phyloP scores from a whole-genome alignment of 352 stramenopile genomes.

The Hyaloperonospora brassicae region DNA sequence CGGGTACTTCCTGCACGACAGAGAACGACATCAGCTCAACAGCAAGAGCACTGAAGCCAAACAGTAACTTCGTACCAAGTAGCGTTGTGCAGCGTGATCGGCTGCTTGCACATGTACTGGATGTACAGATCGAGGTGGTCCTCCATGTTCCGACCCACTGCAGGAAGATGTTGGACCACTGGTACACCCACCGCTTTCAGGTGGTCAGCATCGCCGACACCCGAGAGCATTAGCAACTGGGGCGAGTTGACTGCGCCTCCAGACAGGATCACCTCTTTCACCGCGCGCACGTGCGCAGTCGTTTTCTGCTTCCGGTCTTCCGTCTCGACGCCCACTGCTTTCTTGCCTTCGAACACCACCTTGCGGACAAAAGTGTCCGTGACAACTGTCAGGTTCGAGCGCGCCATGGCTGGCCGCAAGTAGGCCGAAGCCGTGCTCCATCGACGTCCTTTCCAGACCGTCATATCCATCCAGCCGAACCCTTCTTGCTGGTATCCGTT shows the following conservation, averaged over 20 bases:
- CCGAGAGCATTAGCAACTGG: slow-evolving; percentile 83
- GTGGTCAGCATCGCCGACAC: slow-evolving; percentile 68
- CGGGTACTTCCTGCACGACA: slow-evolving; percentile 50
- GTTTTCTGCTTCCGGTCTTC: slow-evolving; percentile 58
- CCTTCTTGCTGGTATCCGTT: slow-evolving; percentile 86
- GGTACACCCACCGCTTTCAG: slow-evolving; percentile 68
- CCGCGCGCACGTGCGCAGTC: slow-evolving; percentile 40
- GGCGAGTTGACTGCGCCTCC: slow-evolving; percentile 85
- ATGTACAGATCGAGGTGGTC: slow-evolving; percentile 86
- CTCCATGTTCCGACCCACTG: slow-evolving; percentile 84
- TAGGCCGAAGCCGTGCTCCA: slow-evolving; percentile 78
- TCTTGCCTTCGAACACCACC: slow-evolving; percentile 75
- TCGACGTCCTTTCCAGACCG: slow-evolving; percentile 67
- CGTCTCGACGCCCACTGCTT: slow-evolving; percentile 62
- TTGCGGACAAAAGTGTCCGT: slow-evolving; percentile 83
- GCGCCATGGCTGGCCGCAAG: slow-evolving; percentile 54
- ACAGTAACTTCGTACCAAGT: slow-evolving; percentile 36
- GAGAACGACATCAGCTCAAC: slow-evolving; percentile 4
- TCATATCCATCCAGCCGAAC: slow-evolving; percentile 89
- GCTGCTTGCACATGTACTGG: slow-evolving; percentile 84
- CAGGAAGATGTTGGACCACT: slow-evolving; percentile 65
- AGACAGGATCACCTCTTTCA: slow-evolving; percentile 85
- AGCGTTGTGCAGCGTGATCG: slow-evolving; percentile 86
- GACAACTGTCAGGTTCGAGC: slow-evolving; percentile 64
- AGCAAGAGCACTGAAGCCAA: slow-evolving; percentile 1